Base-by-base conservation (phyloP, 495 filamentous ascomycete species). In the Stereocaulon alpinum region DNA sequence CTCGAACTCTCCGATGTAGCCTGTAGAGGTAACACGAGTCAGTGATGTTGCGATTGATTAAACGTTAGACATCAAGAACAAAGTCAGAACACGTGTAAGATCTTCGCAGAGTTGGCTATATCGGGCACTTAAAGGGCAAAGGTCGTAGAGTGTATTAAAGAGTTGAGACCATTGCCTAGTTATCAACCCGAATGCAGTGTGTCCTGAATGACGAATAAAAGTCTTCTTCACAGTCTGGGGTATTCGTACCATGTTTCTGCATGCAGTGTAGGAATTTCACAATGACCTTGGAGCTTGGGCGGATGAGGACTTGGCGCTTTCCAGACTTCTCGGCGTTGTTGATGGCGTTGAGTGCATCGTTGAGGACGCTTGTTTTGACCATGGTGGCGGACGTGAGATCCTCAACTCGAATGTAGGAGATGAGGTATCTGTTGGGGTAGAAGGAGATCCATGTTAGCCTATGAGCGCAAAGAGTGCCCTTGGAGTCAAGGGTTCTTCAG, bases 271-370 rank as follows among this genome's bases (percentile, higher is more conserved):
- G 79, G 83, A 96, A 97, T 84, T 96, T 97, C 81, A 95, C 83
- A 69, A 96, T 97, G 80, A 97, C 93, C 85, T 98, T 98, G 70
- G 92, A 96, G 75, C 82, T 86, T 70, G 93, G 93, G 63, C 91
- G 83, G 80, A 98, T 94, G 68, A 97, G 74, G 67, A 96, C 93
- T 78, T 98, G 93, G 67, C 93, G 89, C 86, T 96, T 96, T 73
- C 93, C 93, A 66, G 85, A 80, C 86, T 97, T 96, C 83, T 98
- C 93, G 81, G 93, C 93, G 74, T 97, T 98, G 88, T 98, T 97
- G 86, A 98, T 95, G 81, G 85, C 83, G 74, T 97, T 97, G 67
- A 98, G 89, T 74, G 91, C 89, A 86, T 97, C 93, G 81, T 97
- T 94, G 72, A 98, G 90, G 73, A 95, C 91, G 72, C 88, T 94